Evolutionary conservation across 2,329 filamentous ascomycete genomes (phyloP), one percentile per base, ranked within the genome.

Genomic region (Coleophoma crateriformis): DNA sequence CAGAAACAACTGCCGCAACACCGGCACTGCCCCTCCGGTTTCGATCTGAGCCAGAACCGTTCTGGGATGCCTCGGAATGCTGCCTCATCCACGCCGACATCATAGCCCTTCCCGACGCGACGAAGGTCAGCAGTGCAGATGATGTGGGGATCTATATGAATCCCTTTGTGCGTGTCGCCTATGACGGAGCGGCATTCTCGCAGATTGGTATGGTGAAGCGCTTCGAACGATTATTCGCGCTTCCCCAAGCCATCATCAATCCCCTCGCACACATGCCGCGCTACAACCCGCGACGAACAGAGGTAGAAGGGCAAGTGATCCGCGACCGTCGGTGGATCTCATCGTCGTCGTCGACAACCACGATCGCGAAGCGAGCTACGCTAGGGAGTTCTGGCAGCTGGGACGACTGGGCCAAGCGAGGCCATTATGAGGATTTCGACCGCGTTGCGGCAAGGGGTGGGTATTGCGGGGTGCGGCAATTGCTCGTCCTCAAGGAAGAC

Each of bases 121-220:
- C 56, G 10, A 27, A 52, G 34, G 53, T 51, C 3, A 45, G 53
- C 5, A 38, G 33, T 61, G 42, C 66, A 60, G 3, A 69, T 68
- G n/a, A 67, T 61, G 12, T 76, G 0, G 82, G 79, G 2, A 82
- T 88, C 46, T 90, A 81, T 61, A 79, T 90, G 72, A 90, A 90
- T 61, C 87, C 87, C 0, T 90, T 79, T 60, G 78, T 90, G 40
- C 79, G 87, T 15, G 84, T 88, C 4, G 82, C 86, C 1, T 90
- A 90, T 63, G 76, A 79, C 43, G 67, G 71, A 32, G 62, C 62
- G 4, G 79, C 81, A 0, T 72, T 87, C 8, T 68, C 68, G 1
- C 84, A 79, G 77, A 71, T 89, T 2, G 68, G 72, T 2, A 67
- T 82, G 27, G 77, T 79, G 5, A 78, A 79, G 51, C 78, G 82